phyloP scores from a whole-genome alignment of 441 rosid genomes.

The Cnidoscolus chayamansa region DNA sequence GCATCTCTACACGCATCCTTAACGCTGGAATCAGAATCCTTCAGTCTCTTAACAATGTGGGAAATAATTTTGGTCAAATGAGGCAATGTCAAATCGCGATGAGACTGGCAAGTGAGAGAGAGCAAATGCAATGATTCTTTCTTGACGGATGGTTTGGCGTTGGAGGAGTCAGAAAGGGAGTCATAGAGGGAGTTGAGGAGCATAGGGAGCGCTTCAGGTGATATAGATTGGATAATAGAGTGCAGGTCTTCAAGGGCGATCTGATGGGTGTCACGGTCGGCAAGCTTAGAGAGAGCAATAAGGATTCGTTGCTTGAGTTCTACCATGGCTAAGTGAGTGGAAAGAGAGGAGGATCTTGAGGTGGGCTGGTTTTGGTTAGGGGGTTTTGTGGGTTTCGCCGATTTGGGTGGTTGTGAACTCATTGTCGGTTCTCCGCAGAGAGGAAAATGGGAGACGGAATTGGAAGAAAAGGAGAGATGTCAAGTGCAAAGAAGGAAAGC shows the following conservation, averaged over 20 bases:
- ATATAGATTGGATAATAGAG: constrained; percentile 52
- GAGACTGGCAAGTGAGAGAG: constrained; percentile 55
- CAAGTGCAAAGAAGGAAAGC: neutral
- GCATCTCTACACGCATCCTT: constrained; percentile 85
- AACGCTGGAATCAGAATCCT: constrained; percentile 84
- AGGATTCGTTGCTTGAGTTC: constrained; percentile 85
- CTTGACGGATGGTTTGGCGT: constrained; percentile 81
- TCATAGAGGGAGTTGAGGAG: constrained; percentile 82
- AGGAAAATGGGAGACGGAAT: constrained; percentile 1
- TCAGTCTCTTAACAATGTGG: constrained; percentile 65
- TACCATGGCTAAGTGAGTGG: constrained; percentile 86
- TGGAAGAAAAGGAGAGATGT: neutral
- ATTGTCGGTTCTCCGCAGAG: constrained; percentile 29
- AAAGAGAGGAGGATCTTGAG: constrained; percentile 50
- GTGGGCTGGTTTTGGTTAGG: constrained; percentile 33
- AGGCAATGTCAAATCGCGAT: constrained; percentile 55
- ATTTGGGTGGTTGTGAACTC: constrained; percentile 54
- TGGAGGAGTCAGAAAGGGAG: constrained; percentile 46
- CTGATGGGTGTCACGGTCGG: constrained; percentile 92
- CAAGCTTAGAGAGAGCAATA: constrained; percentile 80
- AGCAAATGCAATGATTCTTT: constrained; percentile 77
- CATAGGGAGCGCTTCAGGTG: constrained; percentile 78
- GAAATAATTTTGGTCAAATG: constrained; percentile 71
- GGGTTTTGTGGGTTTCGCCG: constrained; percentile 43
- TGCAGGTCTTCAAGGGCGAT: constrained; percentile 95